A percentile compares a stretch with the other conserved stretches of the same genome.
These are phyloP conservation scores for Eucalyptus coolabah DNA, from an alignment of 345 rosid genomes.

Conservation along the genomic window DNA sequence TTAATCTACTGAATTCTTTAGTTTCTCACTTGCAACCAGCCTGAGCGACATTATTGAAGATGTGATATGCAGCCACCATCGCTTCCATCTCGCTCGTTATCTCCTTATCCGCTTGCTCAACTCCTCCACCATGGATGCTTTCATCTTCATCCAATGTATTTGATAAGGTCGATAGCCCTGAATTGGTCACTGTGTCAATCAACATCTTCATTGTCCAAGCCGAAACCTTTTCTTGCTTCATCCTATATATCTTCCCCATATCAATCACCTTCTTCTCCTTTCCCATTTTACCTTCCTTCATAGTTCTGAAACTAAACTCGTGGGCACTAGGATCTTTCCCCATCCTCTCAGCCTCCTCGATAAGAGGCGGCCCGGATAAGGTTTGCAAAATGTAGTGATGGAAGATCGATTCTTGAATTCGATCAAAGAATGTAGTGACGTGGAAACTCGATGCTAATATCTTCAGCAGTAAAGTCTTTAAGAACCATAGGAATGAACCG, in stretches of 20 bases:
- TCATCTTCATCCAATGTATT: constrained; percentile 64
- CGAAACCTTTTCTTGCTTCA: constrained; percentile 82
- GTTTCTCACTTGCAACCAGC: constrained; percentile 30
- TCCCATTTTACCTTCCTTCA: constrained; percentile 25
- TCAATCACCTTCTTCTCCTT: constrained; percentile 53
- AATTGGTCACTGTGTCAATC: constrained; percentile 57
- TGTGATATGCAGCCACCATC: constrained; percentile 47
- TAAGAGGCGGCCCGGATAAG: constrained; percentile 63
- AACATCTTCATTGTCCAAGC: constrained; percentile 89
- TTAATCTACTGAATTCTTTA: neutral
- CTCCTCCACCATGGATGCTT: constrained; percentile 12
- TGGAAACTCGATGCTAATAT: constrained; percentile 81
- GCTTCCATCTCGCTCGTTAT: constrained; percentile 84
- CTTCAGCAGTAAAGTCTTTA: constrained; percentile 63
- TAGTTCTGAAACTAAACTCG: constrained; percentile 37
- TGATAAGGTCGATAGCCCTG: constrained; percentile 66
- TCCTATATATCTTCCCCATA: constrained; percentile 59
- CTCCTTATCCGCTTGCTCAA: constrained; percentile 28
- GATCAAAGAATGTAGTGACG: constrained; percentile 67
- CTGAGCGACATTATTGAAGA: constrained; percentile 48
- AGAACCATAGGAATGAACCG: constrained; percentile 54
- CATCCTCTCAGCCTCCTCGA: constrained; percentile 53
- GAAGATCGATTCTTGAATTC: constrained; percentile 83
- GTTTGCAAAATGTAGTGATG: constrained; percentile 74
- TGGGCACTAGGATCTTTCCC: constrained; percentile 33